Percentiles rank a stretch among this genome's conserved stretches.
Conservation (phyloP, 805 yeast genomes). For the Candida orba region DNA sequence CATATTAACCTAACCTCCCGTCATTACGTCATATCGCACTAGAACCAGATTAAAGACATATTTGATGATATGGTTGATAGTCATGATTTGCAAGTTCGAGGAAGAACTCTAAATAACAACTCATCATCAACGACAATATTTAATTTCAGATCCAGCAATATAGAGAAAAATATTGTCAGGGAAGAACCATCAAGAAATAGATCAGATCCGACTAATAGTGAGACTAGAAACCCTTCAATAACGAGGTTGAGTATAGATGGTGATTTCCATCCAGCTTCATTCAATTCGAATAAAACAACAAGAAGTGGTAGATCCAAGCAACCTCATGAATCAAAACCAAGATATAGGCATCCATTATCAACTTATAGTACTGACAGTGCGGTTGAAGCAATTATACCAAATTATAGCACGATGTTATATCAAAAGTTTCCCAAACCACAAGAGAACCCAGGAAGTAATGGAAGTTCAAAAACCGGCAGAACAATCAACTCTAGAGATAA, state of each 20-base stretch:
- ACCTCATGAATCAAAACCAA: neutral
- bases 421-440: constrained; percentile 11
- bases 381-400: constrained; percentile 17
- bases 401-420: constrained; percentile 10
- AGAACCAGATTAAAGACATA: constrained; percentile 1
- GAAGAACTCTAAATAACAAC: neutral
- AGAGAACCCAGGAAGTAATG: neutral
- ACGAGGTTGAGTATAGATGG: neutral
- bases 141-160: constrained; percentile 1
- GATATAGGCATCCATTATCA: constrained; percentile 18
- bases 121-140: neutral
- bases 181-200: neutral
- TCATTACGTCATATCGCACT: neutral
- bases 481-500: neutral
- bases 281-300: neutral
- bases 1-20: no score
- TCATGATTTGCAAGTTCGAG: neutral
- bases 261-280: neutral
- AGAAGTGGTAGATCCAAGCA: neutral
- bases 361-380: constrained; percentile 12
- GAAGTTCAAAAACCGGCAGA: no score
- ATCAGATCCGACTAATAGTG: neutral
- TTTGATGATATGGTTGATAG: neutral
- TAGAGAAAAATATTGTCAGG: constrained; percentile 4
- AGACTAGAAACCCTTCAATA: neutral